Evolutionary conservation across 2,329 filamentous ascomycete genomes (phyloP), one percentile per base, ranked within the genome.

Genomic region (Parascedosporium putredinis): DNA sequence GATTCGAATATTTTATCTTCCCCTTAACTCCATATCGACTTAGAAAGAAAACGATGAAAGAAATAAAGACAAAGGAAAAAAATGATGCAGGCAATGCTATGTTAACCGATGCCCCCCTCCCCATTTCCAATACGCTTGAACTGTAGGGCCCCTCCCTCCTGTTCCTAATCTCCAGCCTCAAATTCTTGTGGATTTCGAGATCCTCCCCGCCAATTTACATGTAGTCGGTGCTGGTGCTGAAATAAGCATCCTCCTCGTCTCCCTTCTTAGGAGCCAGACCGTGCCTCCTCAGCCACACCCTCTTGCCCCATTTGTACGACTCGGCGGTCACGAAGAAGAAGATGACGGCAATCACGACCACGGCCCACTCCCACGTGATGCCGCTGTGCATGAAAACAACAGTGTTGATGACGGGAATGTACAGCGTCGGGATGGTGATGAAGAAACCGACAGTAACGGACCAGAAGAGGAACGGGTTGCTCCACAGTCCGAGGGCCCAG

Each of bases 351-450:
- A 83, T 65, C 52, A 87, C 78, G 1, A 86, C 78, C 42, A 87
- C 73, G 0, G 69, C 79, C 83, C 82, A 87, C 60, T 86, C 83
- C 81, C 80, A 83, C 5, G 66, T 72, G 50, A 86, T 86, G 0
- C 75, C 74, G 2, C 66, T 72, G 55, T 86, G 83, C 59, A 81
- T 76, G 63, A 86, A 86, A 0, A 86, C 81, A 2, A 69, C 65
- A 6, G 72, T 71, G 60, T 84, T 85, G 56, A 86, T 70, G 9
- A 77, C 76, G 0, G 84, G 84, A 48, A 87, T 85, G 57, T 88
- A 88, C 0, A 83, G 64, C 3, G 75, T 73, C 0, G 79, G 78
- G 54, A 83, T 78, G 1, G 79, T 70, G 3, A 74, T 72, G 23
- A 81, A 54, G 53, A 75, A 76, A 7, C 78, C 79, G 6, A 74